Evolutionary conservation across 164 flowering plant species (phyloP), one percentile per base, ranked within the genome.

Genomic region (Magnolia sinica): DNA sequence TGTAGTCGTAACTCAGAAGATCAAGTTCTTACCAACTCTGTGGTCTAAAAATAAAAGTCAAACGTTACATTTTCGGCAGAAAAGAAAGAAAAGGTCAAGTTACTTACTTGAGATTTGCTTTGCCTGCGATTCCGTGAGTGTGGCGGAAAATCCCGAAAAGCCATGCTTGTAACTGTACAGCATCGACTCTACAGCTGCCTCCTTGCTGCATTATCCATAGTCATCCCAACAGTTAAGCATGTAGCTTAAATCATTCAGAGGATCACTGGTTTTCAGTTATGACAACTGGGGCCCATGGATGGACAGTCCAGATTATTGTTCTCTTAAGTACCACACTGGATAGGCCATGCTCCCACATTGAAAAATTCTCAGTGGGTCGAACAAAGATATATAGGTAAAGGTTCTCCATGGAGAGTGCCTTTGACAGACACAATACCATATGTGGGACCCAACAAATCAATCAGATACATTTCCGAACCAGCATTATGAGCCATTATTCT

Each of bases 131-230:
- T 83, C 70, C 18, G 87, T 89, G 16, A 89, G 83, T 76, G 68
- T 84, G 22, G 88, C 90, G 1, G 90, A 90, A 81, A 87, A 89
- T 3, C 90, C 89, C 14, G 88, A 87, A 67, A 89, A 87, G 37
- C 87, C 89, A 81, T 89, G 89, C 79, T 74, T 85, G 67, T 87
- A 89, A 64, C 84, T 84, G 77, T 87, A 87, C 55, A 89, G 61
- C 61, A 89, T 80, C 3, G 78, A 81, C 58, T 55, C 70, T 59
- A 66, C 58, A 11, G 87, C 87, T 2, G 74, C 75, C 68, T 87
- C 82, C 72, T 86, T 81, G 81, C 91, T 87, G 84, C 64, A 83
- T 8, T n/a, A 29, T 13, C 50, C 73, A 49, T 18, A 63, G 8
- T 2, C 65, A 63, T 63, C 19, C 18, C 45, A 37, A 5, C 45